These are phyloP conservation scores for Globisporangium lucens DNA, from an alignment of 352 stramenopile species.

Conservation along the genomic window DNA sequence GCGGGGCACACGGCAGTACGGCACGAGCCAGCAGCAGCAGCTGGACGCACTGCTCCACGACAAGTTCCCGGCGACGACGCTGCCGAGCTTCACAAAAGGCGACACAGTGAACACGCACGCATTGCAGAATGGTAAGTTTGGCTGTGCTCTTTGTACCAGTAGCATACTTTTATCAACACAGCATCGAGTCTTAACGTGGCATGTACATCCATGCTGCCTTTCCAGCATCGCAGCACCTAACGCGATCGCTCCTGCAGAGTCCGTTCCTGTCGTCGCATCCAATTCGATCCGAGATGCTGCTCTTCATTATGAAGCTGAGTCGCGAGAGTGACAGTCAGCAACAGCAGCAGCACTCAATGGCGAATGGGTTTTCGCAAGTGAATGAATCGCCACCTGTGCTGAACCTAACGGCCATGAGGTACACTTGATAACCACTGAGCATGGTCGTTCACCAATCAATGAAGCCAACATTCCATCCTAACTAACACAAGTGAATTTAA, in stretches of 20 bases:
- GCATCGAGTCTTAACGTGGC: neutral
- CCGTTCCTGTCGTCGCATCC: constrained; percentile 44
- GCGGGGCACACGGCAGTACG: constrained; percentile 18
- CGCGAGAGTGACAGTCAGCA: constrained; percentile 1
- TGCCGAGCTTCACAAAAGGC: constrained; percentile 32
- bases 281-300: constrained; percentile 37
- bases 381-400: neutral
- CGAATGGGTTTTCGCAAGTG: neutral
- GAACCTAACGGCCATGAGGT: constrained; percentile 5
- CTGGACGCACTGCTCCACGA: constrained; percentile 23
- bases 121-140: constrained; percentile 11
- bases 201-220: neutral
- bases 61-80: constrained; percentile 33
- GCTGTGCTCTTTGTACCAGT: neutral
- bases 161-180: neutral
- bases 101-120: constrained; percentile 8
- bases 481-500: neutral
- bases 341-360: constrained; percentile 8
- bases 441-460: neutral
- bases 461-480: neutral
- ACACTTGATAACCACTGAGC: neutral
- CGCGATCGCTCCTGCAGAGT: constrained; percentile 48
- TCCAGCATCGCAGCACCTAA: constrained; percentile 31
- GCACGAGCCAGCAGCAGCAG: constrained; percentile 11
- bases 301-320: constrained; percentile 29